These are phyloP conservation scores for Coemansia sp. DNA, from an alignment of 192 early-diverging fungal species.

Conservation along the genomic window DNA sequence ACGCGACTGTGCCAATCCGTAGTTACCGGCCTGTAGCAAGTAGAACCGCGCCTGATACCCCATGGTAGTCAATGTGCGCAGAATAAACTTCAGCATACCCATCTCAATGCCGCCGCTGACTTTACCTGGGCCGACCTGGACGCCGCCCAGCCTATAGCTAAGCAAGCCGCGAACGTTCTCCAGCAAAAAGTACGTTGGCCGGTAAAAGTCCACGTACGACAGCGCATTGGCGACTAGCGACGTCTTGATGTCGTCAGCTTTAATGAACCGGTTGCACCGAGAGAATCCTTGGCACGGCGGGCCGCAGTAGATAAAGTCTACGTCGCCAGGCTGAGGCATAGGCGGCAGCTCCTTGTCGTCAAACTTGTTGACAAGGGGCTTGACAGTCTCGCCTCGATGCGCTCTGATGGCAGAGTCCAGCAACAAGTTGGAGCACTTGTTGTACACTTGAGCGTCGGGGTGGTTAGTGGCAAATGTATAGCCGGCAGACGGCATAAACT, in stretches of 20 bases:
- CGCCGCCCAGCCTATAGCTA: conserved; percentile 58
- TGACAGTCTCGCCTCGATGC: conserved; percentile 32
- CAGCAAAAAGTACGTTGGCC: conserved; percentile 63
- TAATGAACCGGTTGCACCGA: conserved; percentile 59
- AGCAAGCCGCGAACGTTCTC: conserved; percentile 70
- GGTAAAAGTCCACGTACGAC: conserved; percentile 71
- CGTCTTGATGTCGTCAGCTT: conserved; percentile 67
- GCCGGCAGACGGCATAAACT: conserved; percentile 60
- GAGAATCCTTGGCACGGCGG: conserved; percentile 75
- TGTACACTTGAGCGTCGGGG: conserved; percentile 59
- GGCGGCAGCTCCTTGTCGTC: conserved; percentile 37
- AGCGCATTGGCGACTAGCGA: conserved; percentile 63
- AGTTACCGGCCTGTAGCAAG: conserved; percentile 64
- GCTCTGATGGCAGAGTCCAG: conserved; percentile 62
- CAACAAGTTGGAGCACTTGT: conserved; percentile 63
- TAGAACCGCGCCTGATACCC: conserved; percentile 67
- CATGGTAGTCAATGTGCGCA: conserved; percentile 62
- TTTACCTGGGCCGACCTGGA: conserved; percentile 50
- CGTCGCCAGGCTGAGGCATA: conserved; percentile 63
- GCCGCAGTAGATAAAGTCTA: conserved; percentile 73
- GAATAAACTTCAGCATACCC: conserved; percentile 67
- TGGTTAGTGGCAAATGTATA: conserved; percentile 64
- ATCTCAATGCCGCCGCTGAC: conserved; percentile 61
- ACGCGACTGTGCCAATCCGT: conserved; percentile 65
- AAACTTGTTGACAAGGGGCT: conserved; percentile 47